Percentiles rank a stretch among this genome's conserved stretches.
These are phyloP conservation scores for Teratosphaeria zuluensis DNA, from an alignment of 2,329 filamentous ascomycete species.

Conservation along the genomic window DNA sequence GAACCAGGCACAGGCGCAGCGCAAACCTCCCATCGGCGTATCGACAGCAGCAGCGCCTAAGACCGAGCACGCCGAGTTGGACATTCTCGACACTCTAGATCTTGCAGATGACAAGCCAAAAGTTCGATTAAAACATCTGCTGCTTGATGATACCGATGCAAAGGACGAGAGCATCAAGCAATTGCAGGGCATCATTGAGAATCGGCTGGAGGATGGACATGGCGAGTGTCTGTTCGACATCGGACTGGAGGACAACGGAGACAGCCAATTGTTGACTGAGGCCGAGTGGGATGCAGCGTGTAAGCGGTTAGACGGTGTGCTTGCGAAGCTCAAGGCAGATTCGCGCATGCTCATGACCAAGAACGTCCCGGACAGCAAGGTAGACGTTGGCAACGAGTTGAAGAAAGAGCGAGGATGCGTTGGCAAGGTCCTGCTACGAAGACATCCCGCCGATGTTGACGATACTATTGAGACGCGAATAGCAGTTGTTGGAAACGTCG, in stretches of 20 bases:
- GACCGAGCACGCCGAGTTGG: constrained; percentile 72
- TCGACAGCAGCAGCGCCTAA: constrained; percentile 29
- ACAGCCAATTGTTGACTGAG: constrained; percentile 66
- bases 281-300: constrained; percentile 68
- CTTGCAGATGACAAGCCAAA: constrained; percentile 60
- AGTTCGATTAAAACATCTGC: constrained; percentile 63
- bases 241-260: constrained; percentile 81
- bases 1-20: constrained; percentile 77
- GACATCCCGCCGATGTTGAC: constrained; percentile 63
- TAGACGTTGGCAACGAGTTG: constrained; percentile 55
- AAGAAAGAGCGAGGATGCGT: constrained; percentile 64
- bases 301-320: constrained; percentile 54
- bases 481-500: constrained; percentile 94
- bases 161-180: constrained; percentile 50
- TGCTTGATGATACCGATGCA: constrained; percentile 47
- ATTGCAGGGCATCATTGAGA: constrained; percentile 56
- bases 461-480: constrained; percentile 92
- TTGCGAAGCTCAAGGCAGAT: constrained; percentile 58
- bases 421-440: constrained; percentile 79
- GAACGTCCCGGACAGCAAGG: constrained; percentile 64
- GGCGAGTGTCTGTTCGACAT: constrained; percentile 88
- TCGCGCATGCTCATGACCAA: constrained; percentile 80
- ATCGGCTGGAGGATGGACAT: constrained; percentile 69
- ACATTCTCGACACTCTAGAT: constrained; percentile 72
- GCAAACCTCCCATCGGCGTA: constrained; percentile 33